Evolutionary conservation across 1,284 basidiomycete genomes (phyloP).

Genomic region (Ceratobasidium sp.): DNA sequence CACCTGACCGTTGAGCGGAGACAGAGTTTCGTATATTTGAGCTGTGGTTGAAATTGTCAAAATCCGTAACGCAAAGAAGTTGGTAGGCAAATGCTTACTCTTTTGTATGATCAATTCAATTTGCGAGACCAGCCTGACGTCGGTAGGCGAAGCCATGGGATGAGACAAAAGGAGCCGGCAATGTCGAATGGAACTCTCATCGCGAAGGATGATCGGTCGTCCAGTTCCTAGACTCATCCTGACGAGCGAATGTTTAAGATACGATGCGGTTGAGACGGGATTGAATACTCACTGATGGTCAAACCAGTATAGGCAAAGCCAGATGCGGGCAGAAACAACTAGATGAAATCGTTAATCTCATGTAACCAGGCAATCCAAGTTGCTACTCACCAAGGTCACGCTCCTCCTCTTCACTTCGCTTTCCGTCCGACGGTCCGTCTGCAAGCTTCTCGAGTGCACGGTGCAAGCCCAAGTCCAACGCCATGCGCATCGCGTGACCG

Average conservation of each 20-base stretch:
- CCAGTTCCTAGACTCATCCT: constrained; percentile 93
- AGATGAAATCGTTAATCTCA: constrained; percentile 42
- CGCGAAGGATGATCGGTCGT: constrained; percentile 86
- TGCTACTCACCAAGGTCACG: constrained; percentile 75
- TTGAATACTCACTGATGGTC: constrained; percentile 78
- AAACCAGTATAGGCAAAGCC: constrained; percentile 94
- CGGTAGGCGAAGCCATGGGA: constrained; percentile 86
- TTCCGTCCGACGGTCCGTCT: constrained; percentile 69
- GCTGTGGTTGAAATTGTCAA: constrained; percentile 60
- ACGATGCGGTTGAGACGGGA: background rate
- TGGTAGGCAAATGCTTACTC: constrained; percentile 61
- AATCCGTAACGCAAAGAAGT: background rate
- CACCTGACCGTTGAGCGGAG: constrained; percentile 85
- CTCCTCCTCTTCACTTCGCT: constrained; percentile 82
- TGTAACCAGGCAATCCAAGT: constrained; percentile 41
- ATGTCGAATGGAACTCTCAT: constrained; percentile 86
- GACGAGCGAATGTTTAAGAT: background rate
- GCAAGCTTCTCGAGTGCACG: constrained; percentile 91
- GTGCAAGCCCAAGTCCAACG: constrained; percentile 90
- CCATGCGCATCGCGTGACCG: constrained; percentile 94
- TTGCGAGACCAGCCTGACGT: constrained; percentile 85
- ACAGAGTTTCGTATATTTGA: constrained; percentile 89
- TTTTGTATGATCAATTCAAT: constrained; percentile 93
- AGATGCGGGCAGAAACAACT: constrained; percentile 92
- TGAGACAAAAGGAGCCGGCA: constrained; percentile 84